A percentile compares a stretch with the other conserved stretches of the same genome.
phyloP scores from a whole-genome alignment of 2,329 filamentous ascomycete genomes.

The Xylaria sp. region DNA sequence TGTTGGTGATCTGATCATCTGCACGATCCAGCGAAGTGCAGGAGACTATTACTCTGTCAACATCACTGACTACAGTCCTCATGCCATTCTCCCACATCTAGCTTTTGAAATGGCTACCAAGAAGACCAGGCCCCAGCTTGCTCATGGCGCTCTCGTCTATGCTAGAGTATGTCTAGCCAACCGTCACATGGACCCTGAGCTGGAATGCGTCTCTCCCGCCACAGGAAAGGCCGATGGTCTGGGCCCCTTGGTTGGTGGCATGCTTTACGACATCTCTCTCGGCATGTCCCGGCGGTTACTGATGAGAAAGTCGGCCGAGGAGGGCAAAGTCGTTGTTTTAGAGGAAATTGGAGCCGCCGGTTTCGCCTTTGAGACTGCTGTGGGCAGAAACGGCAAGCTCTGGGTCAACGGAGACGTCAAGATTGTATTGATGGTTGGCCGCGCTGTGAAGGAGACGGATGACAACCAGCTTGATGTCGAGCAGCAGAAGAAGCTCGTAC shows the following conservation, averaged over 20 bases:
- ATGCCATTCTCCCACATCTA: conserved; percentile 72
- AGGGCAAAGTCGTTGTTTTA: conserved; percentile 65
- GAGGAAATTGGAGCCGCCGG: conserved; percentile 73
- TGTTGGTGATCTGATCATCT: conserved; percentile 81
- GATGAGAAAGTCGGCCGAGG: conserved; percentile 54
- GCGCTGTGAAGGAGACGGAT: conserved; percentile 73
- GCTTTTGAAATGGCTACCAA: conserved; percentile 91
- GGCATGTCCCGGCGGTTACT: conserved; percentile 78
- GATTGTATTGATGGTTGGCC: conserved; percentile 71
- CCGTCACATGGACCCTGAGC: conserved; percentile 79
- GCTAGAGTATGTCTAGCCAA: conserved; percentile 74
- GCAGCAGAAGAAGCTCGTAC: conserved; percentile 65
- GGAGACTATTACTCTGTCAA: conserved; percentile 75
- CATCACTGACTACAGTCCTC: conserved; percentile 60
- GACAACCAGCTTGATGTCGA: conserved; percentile 57
- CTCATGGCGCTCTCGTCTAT: conserved; percentile 75
- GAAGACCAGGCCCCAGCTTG: conserved; percentile 80
- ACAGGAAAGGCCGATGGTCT: conserved; percentile 87
- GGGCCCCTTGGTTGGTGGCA: conserved; percentile 76
- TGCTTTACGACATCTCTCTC: conserved; percentile 75
- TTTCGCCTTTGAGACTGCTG: conserved; percentile 85
- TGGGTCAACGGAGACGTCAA: conserved; percentile 82
- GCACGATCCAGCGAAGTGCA: conserved; percentile 70
- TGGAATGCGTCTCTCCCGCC: conserved; percentile 80
- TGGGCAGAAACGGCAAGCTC: conserved; percentile 85